These are phyloP conservation scores for Trametes cingulata DNA, from an alignment of 768 basidiomycete genomes.

Conservation along the genomic window DNA sequence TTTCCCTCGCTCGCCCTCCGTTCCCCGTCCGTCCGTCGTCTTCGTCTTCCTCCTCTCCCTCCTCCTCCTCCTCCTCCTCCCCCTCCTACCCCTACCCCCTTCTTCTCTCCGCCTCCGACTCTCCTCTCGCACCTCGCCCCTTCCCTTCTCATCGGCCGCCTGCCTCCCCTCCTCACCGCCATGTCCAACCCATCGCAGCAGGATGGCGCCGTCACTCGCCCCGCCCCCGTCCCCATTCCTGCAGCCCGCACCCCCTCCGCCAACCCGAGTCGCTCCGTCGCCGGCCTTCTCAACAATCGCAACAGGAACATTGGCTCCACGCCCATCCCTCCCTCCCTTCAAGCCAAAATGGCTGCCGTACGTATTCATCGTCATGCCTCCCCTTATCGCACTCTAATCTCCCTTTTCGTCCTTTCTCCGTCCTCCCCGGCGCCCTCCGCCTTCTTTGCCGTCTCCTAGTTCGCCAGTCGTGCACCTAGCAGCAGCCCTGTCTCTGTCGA, in stretches of 20 bases:
- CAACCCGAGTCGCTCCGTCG: slow-evolving; percentile 30
- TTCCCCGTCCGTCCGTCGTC: slow-evolving; percentile 9
- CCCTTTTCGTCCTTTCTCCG: slow-evolving; percentile 14
- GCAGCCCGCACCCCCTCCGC: slow-evolving; percentile 17
- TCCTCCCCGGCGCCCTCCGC: neutral
- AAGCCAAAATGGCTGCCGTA: slow-evolving; percentile 93
- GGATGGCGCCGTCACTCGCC: slow-evolving; percentile 16
- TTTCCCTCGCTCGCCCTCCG: slow-evolving; percentile 11
- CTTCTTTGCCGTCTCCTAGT: slow-evolving; percentile 33
- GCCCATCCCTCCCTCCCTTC: slow-evolving; percentile 85
- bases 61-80: slow-evolving; percentile 16
- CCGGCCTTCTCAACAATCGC: slow-evolving; percentile 48
- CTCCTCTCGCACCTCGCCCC: neutral
- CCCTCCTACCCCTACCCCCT: neutral
- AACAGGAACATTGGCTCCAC: slow-evolving; percentile 44
- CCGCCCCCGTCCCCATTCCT: slow-evolving; percentile 22
- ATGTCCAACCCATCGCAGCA: slow-evolving; percentile 23
- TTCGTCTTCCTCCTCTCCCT: slow-evolving; percentile 8
- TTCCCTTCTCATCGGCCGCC: neutral
- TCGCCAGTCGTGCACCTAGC: slow-evolving; percentile 44
- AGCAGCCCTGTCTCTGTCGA: slow-evolving; percentile 40
- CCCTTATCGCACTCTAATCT: slow-evolving; percentile 15
- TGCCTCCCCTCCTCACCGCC: neutral
- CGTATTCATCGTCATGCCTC: slow-evolving; percentile 29
- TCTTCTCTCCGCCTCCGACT: slow-evolving; percentile 9